A percentile compares a stretch with the other conserved stretches of the same genome.
phyloP scores from a whole-genome alignment of 192 early-diverging fungal species.

The Backusella parvicylindrica region DNA sequence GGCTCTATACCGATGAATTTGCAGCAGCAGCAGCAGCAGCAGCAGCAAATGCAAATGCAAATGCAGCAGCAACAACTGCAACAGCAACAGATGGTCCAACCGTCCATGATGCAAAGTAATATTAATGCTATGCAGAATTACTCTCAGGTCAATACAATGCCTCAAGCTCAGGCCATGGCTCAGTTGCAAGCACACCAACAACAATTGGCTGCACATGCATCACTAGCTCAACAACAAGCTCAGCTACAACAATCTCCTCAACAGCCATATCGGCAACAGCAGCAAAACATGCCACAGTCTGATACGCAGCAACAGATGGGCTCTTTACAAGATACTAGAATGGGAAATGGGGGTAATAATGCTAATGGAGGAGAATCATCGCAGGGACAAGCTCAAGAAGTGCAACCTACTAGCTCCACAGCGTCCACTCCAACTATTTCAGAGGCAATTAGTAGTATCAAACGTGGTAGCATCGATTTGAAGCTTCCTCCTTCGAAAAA shows the following conservation, averaged over 20 bases:
- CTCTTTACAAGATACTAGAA: neutral
- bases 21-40: neutral
- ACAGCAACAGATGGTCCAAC: slow-evolving; percentile 12
- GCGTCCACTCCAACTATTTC: neutral
- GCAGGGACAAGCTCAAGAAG: neutral
- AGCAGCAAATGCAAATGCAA: neutral
- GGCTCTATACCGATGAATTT: neutral
- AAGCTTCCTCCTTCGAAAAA: slow-evolving; percentile 29
- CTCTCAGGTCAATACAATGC: neutral
- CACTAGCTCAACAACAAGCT: neutral
- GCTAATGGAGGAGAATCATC: neutral
- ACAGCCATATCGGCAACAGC: slow-evolving; percentile 19
- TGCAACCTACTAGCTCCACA: neutral
- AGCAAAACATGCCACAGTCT: no score
- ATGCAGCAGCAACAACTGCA: neutral
- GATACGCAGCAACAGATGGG: neutral
- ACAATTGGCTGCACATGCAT: slow-evolving; percentile 6
- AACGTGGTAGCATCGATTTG: slow-evolving; percentile 32
- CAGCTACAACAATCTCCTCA: neutral
- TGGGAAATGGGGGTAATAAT: neutral
- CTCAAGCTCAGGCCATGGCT: slow-evolving; percentile 3
- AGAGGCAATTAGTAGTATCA: slow-evolving; percentile 2
- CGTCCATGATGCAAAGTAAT: neutral
- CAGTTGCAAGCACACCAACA: slow-evolving; percentile 11
- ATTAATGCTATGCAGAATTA: neutral